Conservation (phyloP, 129 eudicot genomes). For the Dittrichia graveolens region DNA sequence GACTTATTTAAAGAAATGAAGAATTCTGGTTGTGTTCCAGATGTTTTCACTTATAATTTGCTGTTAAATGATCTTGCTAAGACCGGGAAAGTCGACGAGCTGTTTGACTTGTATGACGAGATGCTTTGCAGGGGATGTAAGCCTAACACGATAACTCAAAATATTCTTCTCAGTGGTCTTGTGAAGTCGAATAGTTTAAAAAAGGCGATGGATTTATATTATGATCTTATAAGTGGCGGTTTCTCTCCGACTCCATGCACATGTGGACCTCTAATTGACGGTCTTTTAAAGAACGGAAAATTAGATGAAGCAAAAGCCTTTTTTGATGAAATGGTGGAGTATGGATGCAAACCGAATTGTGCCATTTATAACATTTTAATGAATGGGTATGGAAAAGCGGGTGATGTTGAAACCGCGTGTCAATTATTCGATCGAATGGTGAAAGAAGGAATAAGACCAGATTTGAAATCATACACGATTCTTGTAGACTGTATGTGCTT, state of each 20-base stretch:
- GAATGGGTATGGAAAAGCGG: conserved; percentile 87
- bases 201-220: conserved; percentile 73
- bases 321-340: conserved; percentile 74
- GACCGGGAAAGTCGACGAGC: conserved; percentile 53
- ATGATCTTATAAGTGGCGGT: conserved; percentile 77
- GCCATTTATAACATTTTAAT: conserved; percentile 89
- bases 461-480: conserved; percentile 84
- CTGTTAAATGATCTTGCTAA: conserved; percentile 77
- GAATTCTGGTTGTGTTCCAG: conserved; percentile 61
- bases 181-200: conserved; percentile 68
- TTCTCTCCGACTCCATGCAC: conserved; percentile 92
- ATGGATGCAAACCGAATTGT: conserved; percentile 83
- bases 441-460: conserved; percentile 84
- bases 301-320: conserved; percentile 68
- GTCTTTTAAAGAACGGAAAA: conserved; percentile 65
- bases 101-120: conserved; percentile 70
- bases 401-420: conserved; percentile 68
- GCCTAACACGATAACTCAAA: conserved; percentile 74
- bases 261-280: conserved; percentile 92
- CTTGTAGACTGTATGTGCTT: conserved; percentile 82
- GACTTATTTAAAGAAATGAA: conserved; percentile 71
- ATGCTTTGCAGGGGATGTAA: conserved; percentile 70
- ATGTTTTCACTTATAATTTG: conserved; percentile 77
- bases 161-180: conserved; percentile 80
- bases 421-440: conserved; percentile 73